Evolutionary conservation across 2,329 filamentous ascomycete genomes (phyloP).

Genomic region (Colletotrichum limetticola): DNA sequence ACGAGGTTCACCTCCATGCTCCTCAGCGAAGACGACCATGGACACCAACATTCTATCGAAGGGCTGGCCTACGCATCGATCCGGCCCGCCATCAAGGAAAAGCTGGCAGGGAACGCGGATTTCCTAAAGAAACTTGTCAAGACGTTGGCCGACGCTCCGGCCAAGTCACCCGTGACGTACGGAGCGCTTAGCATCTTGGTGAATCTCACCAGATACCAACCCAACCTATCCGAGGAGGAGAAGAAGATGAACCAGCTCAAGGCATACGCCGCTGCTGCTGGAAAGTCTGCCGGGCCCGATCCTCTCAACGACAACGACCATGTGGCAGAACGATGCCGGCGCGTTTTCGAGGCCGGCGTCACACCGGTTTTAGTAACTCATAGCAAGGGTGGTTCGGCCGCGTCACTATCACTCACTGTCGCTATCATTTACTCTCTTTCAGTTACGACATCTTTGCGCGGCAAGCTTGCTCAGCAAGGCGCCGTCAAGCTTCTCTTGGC

Average conservation of each 20-base stretch:
- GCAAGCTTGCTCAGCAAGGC: conserved; percentile 91
- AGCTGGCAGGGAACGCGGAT: conserved; percentile 73
- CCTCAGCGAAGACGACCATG: conserved; percentile 65
- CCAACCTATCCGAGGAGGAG: conserved; percentile 85
- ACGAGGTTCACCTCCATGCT: conserved; percentile 75
- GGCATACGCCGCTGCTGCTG: conserved; percentile 89
- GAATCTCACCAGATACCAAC: conserved; percentile 86
- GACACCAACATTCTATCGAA: conserved; percentile 81
- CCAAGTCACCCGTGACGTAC: conserved; percentile 80
- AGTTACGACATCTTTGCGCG: conserved; percentile 77
- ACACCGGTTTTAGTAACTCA: conserved; percentile 82
- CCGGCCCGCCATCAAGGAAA: conserved; percentile 86
- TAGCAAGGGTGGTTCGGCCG: conserved; percentile 76
- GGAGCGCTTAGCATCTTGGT: conserved; percentile 86
- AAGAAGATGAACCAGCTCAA: conserved; percentile 93
- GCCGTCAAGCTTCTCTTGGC: conserved; percentile 85
- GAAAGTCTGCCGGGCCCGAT: conserved; percentile 70
- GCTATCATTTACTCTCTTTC: conserved; percentile 83
- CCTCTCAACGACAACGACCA: conserved; percentile 80
- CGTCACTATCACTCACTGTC: conserved; percentile 77
- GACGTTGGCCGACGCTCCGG: conserved; percentile 66
- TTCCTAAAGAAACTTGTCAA: conserved; percentile 79
- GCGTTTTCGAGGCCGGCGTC: conserved; percentile 81
- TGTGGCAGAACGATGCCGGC: conserved; percentile 79
- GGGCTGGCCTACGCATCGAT: conserved; percentile 93